Conservation (phyloP, 2,329 filamentous ascomycete species). For the Neofusicoccum cordaticola region DNA sequence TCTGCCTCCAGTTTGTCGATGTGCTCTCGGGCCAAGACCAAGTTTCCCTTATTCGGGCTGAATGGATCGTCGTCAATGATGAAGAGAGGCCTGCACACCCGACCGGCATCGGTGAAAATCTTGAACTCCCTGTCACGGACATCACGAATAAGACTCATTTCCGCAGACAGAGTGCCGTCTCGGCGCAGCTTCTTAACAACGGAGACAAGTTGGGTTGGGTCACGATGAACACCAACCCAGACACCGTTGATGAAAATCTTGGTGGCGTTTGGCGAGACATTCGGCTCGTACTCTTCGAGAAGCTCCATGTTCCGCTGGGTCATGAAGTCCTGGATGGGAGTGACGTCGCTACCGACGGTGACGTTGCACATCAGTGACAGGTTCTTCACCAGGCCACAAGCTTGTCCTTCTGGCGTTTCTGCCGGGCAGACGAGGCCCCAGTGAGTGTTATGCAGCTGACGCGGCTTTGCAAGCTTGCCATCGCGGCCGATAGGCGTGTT, state of each 20-base stretch:
- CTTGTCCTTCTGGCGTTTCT: constrained; percentile 96
- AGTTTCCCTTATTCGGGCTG: constrained; percentile 69
- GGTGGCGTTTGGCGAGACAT: constrained; percentile 78
- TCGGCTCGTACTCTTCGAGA: constrained; percentile 77
- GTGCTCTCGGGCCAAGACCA: constrained; percentile 83
- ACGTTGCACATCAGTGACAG: constrained; percentile 97
- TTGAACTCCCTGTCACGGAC: constrained; percentile 98
- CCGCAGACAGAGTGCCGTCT: constrained; percentile 79
- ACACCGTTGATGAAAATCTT: constrained; percentile 98
- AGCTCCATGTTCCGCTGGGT: constrained; percentile 94
- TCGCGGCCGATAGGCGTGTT: constrained; percentile 98
- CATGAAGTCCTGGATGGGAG: constrained; percentile 93
- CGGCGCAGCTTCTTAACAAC: constrained; percentile 75
- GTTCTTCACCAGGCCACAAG: constrained; percentile 98
- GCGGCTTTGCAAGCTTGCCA: constrained; percentile 95
- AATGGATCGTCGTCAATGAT: constrained; percentile 83
- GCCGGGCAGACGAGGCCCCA: constrained; percentile 97
- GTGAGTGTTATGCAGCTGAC: constrained; percentile 96
- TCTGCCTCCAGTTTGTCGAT: constrained; percentile 74
- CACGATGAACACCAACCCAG: constrained; percentile 93
- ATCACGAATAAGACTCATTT: constrained; percentile 92
- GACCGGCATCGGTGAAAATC: constrained; percentile 94
- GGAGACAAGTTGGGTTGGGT: constrained; percentile 79
- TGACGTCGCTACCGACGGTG: constrained; percentile 86
- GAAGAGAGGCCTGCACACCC: constrained; percentile 90